phyloP scores from a whole-genome alignment of 2,329 filamentous ascomycete genomes.

The Cladosporium phlei region DNA sequence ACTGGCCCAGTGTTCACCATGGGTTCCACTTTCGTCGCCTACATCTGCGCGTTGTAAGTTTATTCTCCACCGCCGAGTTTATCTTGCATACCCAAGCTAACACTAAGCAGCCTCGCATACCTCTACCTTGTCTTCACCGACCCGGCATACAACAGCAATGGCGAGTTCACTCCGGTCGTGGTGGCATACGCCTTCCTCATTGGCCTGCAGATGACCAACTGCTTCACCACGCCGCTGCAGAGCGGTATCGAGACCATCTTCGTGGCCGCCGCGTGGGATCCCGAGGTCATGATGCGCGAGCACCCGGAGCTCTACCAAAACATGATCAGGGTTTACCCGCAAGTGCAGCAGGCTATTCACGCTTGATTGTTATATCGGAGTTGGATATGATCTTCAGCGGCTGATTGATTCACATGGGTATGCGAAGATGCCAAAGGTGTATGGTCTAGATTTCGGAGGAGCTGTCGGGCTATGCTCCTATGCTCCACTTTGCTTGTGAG shows the following conservation, averaged over 20 bases:
- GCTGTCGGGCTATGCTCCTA: no score
- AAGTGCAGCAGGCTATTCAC: slow-evolving; percentile 34
- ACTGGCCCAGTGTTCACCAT: slow-evolving; percentile 48
- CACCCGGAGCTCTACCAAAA: slow-evolving; percentile 76
- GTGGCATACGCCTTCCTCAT: slow-evolving; percentile 85
- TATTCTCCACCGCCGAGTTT: background rate
- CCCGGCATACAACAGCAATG: slow-evolving; percentile 68
- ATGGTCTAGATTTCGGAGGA: no score
- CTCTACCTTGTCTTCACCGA: slow-evolving; percentile 79
- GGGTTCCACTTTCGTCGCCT: slow-evolving; percentile 77
- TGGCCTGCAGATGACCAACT: slow-evolving; percentile 80
- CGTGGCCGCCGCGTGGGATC: slow-evolving; percentile 66
- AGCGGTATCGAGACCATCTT: slow-evolving; percentile 92
- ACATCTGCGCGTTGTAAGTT: slow-evolving; percentile 63
- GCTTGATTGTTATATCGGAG: no score
- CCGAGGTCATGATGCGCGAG: slow-evolving; percentile 69
- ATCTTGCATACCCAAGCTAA: background rate
- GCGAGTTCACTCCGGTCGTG: slow-evolving; percentile 68
- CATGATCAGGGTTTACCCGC: slow-evolving; percentile 77
- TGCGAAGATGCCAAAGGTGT: no score
- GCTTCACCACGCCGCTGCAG: slow-evolving; percentile 82
- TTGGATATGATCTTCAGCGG: no score
- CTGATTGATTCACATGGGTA: no score
- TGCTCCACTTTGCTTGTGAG: no score
- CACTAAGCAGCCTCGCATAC: slow-evolving; percentile 56